These are phyloP conservation scores for Desmodesmus armatus DNA, from an alignment of 139 green algal species.

Conservation along the genomic window DNA sequence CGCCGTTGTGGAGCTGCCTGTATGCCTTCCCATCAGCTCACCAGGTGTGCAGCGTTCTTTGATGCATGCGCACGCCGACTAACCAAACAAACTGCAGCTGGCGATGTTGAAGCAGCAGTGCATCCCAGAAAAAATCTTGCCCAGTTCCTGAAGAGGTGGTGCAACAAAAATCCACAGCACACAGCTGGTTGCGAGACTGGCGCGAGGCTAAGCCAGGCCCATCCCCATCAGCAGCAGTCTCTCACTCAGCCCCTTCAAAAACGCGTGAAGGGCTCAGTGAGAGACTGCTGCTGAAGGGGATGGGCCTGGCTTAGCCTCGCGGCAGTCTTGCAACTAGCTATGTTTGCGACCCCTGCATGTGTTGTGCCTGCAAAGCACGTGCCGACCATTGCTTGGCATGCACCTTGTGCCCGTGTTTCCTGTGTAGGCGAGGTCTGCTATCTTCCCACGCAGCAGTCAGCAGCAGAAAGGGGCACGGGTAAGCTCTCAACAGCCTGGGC, in stretches of 20 bases:
- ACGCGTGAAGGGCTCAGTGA: too few species aligned
- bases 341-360: background rate
- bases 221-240: background rate
- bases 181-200: background rate
- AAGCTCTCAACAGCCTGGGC: background rate
- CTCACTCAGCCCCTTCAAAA: background rate
- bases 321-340: background rate
- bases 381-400: too few species aligned
- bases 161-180: too few species aligned
- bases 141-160: background rate
- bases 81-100: background rate
- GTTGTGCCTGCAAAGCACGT: background rate
- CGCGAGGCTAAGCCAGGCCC: background rate
- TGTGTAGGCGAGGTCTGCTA: conserved; percentile 17
- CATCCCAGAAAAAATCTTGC: background rate
- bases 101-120: background rate
- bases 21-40: background rate
- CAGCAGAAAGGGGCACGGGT: conserved; percentile 29
- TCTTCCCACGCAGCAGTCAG: background rate
- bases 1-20: conserved; percentile 36
- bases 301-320: background rate
- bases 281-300: background rate
- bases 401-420: background rate
- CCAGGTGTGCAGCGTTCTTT: conserved; percentile 2
- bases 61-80: background rate